Evolutionary conservation across 2,329 filamentous ascomycete species (phyloP).

Genomic region (Lasiodiplodia sp.): DNA sequence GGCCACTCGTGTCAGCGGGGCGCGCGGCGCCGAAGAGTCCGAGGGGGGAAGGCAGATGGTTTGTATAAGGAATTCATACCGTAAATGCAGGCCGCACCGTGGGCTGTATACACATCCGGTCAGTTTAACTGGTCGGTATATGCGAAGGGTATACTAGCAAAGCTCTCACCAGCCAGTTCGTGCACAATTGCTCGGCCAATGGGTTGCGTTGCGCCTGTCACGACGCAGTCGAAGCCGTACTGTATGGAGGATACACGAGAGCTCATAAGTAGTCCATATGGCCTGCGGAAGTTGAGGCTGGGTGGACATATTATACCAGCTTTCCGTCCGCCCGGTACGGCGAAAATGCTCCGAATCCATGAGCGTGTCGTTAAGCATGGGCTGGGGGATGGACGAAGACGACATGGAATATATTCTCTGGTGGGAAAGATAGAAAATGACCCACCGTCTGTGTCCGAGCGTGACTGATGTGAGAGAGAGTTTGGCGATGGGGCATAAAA

Average conservation of each 20-base stretch:
- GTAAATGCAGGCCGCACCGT: conserved; percentile 71
- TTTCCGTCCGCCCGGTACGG: conserved; percentile 66
- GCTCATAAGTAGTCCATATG: neutral
- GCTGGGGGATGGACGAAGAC: neutral
- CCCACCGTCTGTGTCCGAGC: neutral
- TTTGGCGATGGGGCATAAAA: conserved; percentile 5
- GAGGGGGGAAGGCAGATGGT: neutral
- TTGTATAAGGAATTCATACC: conserved; percentile 33
- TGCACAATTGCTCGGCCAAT: conserved; percentile 66
- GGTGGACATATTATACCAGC: conserved; percentile 49
- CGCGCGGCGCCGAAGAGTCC: too few relatives aligned
- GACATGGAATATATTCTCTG: neutral
- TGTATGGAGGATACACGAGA: conserved; percentile 36
- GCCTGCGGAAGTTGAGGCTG: neutral
- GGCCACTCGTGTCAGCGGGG: neutral
- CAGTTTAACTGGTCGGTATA: too few relatives aligned
- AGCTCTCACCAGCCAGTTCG: conserved; percentile 62
- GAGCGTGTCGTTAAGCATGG: conserved; percentile 4
- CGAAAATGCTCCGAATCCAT: conserved; percentile 58
- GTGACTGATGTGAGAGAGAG: neutral
- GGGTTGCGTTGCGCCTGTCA: conserved; percentile 67
- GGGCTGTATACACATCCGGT: conserved; percentile 50
- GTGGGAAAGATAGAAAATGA: neutral
- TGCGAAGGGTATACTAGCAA: neutral
- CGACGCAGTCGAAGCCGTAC: conserved; percentile 71